These are phyloP conservation scores for Zelopaecilomyces penicillatus DNA, from an alignment of 2,329 filamentous ascomycete genomes.

Conservation along the genomic window DNA sequence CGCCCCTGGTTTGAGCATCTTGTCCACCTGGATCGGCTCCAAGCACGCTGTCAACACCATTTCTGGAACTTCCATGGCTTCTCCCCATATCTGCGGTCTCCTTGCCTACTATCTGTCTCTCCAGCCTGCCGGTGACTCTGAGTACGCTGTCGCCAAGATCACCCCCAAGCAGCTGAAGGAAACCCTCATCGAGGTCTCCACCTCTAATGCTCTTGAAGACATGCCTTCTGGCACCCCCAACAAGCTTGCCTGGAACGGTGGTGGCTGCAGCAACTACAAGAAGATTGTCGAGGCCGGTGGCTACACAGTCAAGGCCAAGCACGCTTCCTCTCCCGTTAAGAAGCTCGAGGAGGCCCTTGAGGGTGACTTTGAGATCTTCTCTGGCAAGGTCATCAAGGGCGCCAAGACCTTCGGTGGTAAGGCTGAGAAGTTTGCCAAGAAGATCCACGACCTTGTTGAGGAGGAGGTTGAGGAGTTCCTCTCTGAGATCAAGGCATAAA, in stretches of 20 bases:
- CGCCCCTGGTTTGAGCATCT: constrained; percentile 90
- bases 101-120: constrained; percentile 97
- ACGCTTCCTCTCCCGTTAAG: constrained; percentile 38
- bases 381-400: constrained; percentile 47
- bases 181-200: constrained; percentile 75
- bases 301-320: constrained; percentile 48
- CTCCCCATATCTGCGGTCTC: constrained; percentile 91
- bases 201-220: constrained; percentile 66
- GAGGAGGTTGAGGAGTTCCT: constrained; percentile 54
- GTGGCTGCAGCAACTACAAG: constrained; percentile 84
- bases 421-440: constrained; percentile 54
- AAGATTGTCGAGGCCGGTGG: constrained; percentile 68
- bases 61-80: constrained; percentile 98
- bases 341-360: constrained; percentile 53
- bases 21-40: constrained; percentile 97
- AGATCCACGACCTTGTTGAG: constrained; percentile 54
- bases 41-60: constrained; percentile 97
- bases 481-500: constrained; percentile 33
- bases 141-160: constrained; percentile 81
- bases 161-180: constrained; percentile 92
- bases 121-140: constrained; percentile 81
- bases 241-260: constrained; percentile 98
- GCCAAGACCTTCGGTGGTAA: constrained; percentile 45
- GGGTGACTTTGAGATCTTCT: constrained; percentile 51
- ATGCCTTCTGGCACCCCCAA: constrained; percentile 85